Evolutionary conservation across 148 eudicot species (phyloP), one percentile per base, ranked within the genome.

Genomic region (Rhododendron kiyosumense): DNA sequence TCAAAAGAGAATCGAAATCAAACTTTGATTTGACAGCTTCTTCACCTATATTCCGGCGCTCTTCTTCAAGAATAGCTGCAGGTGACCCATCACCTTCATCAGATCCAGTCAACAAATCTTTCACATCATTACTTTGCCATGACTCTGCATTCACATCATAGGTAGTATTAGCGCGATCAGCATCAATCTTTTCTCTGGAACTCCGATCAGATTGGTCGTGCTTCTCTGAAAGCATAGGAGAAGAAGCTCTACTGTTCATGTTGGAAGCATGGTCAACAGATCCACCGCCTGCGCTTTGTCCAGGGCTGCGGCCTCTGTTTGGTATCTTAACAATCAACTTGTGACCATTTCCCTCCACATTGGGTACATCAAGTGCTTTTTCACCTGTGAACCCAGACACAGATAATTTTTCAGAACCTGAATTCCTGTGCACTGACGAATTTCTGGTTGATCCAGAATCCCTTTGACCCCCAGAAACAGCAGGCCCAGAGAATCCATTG

Each of bases 281-380:
- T 51, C 88, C 95, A 38, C 86, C 92, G 83, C 86, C 86, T 20
- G 81, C 88, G 82, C 87, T 89, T 86, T 87, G 96, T 49, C 92
- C 93, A 83, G 97, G 94, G 88, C 93, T 90, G 34, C 93, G 94
- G 20, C 94, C 94, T 30, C 91, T 86, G 82, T 91, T 94, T 51
- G 96, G 92, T 85, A 97, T 88, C 89, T 93, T 94, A 48, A 97
- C 99, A 85, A 94, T 94, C 17, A 97, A 83, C 89, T 96, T 93
- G 85, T 91, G 97, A 80, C 82, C 89, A 89, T 87, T 94, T 63
- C 89, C 91, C 32, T 90, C 91, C 74, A 76, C 81, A 82, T 84
- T 28, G 54, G 92, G 87, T 63, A 79, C 84, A 88, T 94, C 96
- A 87, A 75, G 32, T 48, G 83, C 85, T 84, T 88, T 89, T 85